Evolutionary conservation across 495 filamentous ascomycete species (phyloP).

Genomic region (Penicillium tannophilum): DNA sequence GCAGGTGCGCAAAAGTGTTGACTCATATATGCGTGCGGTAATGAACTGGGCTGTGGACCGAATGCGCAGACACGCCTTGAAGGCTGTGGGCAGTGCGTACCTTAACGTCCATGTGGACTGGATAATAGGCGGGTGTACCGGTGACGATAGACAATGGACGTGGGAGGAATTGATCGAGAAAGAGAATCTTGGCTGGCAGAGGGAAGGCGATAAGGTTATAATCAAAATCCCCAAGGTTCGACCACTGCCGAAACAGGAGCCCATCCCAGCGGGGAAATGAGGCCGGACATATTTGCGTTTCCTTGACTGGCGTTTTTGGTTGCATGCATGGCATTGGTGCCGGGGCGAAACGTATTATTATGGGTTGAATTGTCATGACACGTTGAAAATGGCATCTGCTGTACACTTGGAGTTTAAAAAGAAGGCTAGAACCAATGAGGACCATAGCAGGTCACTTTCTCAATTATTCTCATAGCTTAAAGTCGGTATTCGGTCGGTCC

Average conservation of each 20-base stretch:
- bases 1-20: conserved; percentile 67
- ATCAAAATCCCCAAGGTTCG: conserved; percentile 61
- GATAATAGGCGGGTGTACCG: conserved; percentile 46
- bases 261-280: conserved; percentile 24
- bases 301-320: conserved; percentile 15
- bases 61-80: conserved; percentile 71
- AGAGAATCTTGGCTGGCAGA: conserved; percentile 79
- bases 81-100: conserved; percentile 82
- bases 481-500: conserved; percentile 73
- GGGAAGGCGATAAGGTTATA: conserved; percentile 66
- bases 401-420: conserved; percentile 20
- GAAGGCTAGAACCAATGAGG: conserved; percentile 18
- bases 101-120: conserved; percentile 63
- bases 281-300: conserved; percentile 18
- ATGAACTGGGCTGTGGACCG: conserved; percentile 78
- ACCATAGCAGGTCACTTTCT: conserved; percentile 10
- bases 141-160: conserved; percentile 64
- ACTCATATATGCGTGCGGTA: conserved; percentile 72
- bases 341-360: conserved; percentile 17
- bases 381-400: conserved; percentile 3
- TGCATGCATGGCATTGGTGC: conserved; percentile 18
- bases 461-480: conserved; percentile 64
- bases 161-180: conserved; percentile 70
- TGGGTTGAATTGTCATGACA: conserved; percentile 14
- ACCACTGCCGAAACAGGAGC: conserved; percentile 24